Evolutionary conservation across 2,329 filamentous ascomycete genomes (phyloP).

Genomic region (Epichloe sp.): DNA sequence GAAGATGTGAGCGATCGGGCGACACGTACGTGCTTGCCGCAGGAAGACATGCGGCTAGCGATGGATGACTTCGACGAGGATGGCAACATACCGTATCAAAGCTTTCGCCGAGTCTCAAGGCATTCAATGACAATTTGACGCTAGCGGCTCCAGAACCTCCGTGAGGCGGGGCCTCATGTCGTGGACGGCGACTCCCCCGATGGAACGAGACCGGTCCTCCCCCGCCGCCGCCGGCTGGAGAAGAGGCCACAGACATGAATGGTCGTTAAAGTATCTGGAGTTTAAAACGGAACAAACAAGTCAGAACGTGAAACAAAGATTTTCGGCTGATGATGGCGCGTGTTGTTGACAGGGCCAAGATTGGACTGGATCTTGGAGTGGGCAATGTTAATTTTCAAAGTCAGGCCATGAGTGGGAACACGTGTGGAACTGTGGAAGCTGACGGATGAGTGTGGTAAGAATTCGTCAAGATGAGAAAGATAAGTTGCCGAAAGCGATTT

Average conservation of each 20-base stretch:
- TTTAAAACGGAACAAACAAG: neutral
- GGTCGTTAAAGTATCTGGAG: neutral
- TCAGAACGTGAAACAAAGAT: neutral
- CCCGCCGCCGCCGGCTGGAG: conserved; percentile 1
- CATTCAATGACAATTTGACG: conserved; percentile 5
- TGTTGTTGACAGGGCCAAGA: neutral
- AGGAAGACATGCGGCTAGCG: neutral
- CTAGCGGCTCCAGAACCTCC: neutral
- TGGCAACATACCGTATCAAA: conserved; percentile 6
- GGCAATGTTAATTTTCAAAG: neutral
- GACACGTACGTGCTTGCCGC: too few species aligned
- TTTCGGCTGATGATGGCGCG: too few species aligned
- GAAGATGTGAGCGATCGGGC: neutral
- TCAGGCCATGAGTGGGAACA: neutral
- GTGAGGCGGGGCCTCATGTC: conserved; percentile 1
- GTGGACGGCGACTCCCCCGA: conserved; percentile 1
- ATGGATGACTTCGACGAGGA: too few species aligned
- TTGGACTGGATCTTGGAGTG: neutral
- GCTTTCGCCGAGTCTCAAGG: conserved; percentile 5
- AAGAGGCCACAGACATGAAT: conserved; percentile 6
- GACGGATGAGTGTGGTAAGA: neutral
- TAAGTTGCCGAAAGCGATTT: neutral
- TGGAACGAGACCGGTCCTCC: neutral
- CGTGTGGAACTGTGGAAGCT: neutral
- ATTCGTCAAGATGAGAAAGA: neutral